Evolutionary conservation across 2,329 filamentous ascomycete genomes (phyloP).

Genomic region (Fonsecaea pedrosoi): DNA sequence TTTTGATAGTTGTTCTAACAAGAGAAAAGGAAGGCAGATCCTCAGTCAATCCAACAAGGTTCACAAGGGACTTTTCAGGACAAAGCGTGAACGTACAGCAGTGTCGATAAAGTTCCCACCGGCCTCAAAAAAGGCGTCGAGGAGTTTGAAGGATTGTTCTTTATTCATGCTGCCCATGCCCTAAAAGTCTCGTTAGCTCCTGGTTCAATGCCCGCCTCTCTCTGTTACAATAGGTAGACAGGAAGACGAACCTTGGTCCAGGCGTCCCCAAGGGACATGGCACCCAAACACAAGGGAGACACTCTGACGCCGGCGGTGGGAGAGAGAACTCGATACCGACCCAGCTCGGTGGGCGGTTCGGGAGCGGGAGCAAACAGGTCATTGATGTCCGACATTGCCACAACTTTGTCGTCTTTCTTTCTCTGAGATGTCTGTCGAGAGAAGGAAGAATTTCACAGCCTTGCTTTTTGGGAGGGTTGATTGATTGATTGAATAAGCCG

Average conservation of each 20-base stretch:
- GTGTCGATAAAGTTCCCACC: constrained; percentile 80
- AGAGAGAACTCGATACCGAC: constrained; percentile 69
- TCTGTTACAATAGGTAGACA: constrained; percentile 36
- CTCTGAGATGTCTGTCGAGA: background rate
- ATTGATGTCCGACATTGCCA: constrained; percentile 4
- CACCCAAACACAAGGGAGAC: constrained; percentile 63
- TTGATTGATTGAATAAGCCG: background rate
- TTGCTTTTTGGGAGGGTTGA: background rate
- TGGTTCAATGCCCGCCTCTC: too few relatives aligned
- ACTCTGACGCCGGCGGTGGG: constrained; percentile 70
- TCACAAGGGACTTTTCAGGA: background rate
- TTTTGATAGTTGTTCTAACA: constrained; percentile 68
- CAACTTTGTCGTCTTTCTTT: background rate
- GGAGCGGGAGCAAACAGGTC: constrained; percentile 51
- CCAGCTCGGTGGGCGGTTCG: constrained; percentile 65
- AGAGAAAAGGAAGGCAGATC: background rate
- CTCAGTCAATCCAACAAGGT: constrained; percentile 1
- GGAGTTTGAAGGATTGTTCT: constrained; percentile 65
- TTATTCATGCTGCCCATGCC: constrained; percentile 61
- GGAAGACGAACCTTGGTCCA: constrained; percentile 43
- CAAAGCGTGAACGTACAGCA: constrained; percentile 43
- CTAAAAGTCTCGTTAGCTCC: background rate
- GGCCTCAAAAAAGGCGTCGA: constrained; percentile 69
- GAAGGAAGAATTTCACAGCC: background rate
- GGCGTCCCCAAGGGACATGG: constrained; percentile 49